Conservation (phyloP, 495 filamentous ascomycete genomes). For the Daldinia decipiens region DNA sequence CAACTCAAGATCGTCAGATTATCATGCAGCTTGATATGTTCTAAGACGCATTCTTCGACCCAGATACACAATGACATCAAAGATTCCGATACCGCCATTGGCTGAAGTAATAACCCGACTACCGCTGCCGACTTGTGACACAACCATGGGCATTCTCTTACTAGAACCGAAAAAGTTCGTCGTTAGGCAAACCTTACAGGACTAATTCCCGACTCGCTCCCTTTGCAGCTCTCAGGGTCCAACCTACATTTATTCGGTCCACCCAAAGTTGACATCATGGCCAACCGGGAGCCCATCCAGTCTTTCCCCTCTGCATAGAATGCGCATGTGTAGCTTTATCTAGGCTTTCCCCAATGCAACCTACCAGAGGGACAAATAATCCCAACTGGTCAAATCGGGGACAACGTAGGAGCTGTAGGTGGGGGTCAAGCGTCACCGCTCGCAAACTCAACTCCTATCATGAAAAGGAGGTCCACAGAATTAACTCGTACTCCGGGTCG, state of each 20-base stretch:
- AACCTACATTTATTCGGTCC: slow-evolving; percentile 17
- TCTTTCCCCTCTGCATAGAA: slow-evolving; percentile 16
- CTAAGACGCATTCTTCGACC: slow-evolving; percentile 4
- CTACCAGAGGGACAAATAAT: slow-evolving; percentile 2
- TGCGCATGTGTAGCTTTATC: slow-evolving; percentile 16
- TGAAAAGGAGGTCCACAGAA: slow-evolving; percentile 28
- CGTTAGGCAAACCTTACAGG: slow-evolving; percentile 12
- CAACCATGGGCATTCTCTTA: slow-evolving; percentile 14
- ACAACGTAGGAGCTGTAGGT: slow-evolving; percentile 9
- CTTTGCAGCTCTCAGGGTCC: slow-evolving; percentile 24
- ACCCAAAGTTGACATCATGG: slow-evolving; percentile 26
- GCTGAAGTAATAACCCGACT: slow-evolving; percentile 7
- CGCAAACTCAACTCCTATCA: slow-evolving; percentile 21
- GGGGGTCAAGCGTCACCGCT: slow-evolving; percentile 27
- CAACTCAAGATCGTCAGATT: slow-evolving; percentile 26
- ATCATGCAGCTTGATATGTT: slow-evolving; percentile 26
- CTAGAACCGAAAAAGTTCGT: slow-evolving; percentile 22
- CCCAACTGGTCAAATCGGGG: slow-evolving; percentile 19
- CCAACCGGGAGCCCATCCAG: slow-evolving; percentile 34
- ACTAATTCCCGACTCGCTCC: slow-evolving; percentile 10
- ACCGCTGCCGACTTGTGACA: slow-evolving; percentile 9
- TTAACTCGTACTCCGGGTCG: slow-evolving; percentile 9
- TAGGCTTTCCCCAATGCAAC: slow-evolving; percentile 26
- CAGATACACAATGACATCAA: slow-evolving; percentile 32
- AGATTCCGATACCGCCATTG: slow-evolving; percentile 34